These are phyloP conservation scores for Avena sativa DNA, from an alignment of 176 grass and related monocot genomes.

Conservation along the genomic window DNA sequence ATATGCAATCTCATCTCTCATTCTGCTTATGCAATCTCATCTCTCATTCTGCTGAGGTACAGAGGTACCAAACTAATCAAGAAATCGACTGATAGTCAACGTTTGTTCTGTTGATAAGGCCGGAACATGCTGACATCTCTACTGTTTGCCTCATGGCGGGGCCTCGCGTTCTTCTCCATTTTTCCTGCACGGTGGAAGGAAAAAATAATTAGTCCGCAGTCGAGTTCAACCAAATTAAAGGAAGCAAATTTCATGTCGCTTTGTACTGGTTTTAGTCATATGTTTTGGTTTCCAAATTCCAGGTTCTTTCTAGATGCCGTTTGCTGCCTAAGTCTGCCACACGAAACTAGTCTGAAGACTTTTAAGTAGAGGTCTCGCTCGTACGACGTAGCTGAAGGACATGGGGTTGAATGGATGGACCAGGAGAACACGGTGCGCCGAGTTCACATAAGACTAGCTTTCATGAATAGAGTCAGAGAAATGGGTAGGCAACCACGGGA, in stretches of 20 bases:
- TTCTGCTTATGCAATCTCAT: neutral
- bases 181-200: slow-evolving; percentile 39
- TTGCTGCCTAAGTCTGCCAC: neutral
- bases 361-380: neutral
- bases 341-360: neutral
- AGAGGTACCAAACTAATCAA: neutral
- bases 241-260: neutral
- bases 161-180: slow-evolving; percentile 67
- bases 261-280: no score
- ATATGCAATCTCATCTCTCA: neutral
- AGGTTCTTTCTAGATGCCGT: neutral
- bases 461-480: neutral
- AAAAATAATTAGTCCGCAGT: neutral
- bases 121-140: slow-evolving; percentile 59
- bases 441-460: neutral
- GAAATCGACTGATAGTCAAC: neutral
- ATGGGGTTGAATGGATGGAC: neutral
- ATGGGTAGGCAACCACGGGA: no score
- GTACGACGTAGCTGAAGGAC: neutral
- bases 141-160: slow-evolving; percentile 50
- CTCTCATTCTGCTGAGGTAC: neutral
- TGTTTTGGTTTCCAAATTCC: neutral
- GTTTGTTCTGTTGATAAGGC: neutral
- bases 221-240: slow-evolving; percentile 5
- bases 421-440: neutral